A percentile compares a stretch with the other conserved stretches of the same genome.
These are phyloP conservation scores for Chaetomium olivaceum DNA, from an alignment of 2,329 filamentous ascomycete species.

Conservation along the genomic window DNA sequence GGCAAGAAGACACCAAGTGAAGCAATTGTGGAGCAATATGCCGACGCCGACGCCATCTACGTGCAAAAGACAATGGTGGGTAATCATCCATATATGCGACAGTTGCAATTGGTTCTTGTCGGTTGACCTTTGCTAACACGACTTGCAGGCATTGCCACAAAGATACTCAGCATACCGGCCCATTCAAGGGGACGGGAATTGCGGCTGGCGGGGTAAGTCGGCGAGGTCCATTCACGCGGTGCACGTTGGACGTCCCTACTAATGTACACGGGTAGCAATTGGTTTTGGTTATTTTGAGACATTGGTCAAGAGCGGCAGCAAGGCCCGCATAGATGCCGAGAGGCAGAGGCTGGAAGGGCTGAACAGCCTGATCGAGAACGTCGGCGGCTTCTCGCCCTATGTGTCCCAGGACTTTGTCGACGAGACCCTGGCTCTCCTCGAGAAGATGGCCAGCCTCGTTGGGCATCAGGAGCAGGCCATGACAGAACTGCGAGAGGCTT, in stretches of 20 bases:
- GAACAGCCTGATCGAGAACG: constrained; percentile 66
- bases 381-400: constrained; percentile 69
- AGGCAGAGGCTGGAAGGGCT: constrained; percentile 69
- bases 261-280: constrained; percentile 63
- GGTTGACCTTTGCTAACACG: constrained; percentile 14
- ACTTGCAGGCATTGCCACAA: constrained; percentile 68
- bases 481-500: constrained; percentile 59
- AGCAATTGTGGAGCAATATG: constrained; percentile 81
- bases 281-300: constrained; percentile 92
- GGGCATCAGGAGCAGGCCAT: constrained; percentile 59
- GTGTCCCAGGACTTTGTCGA: constrained; percentile 83
- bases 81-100: constrained; percentile 31
- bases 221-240: neutral
- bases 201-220: constrained; percentile 90
- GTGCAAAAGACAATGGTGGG: constrained; percentile 83
- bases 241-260: constrained; percentile 20
- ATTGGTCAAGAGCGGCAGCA: constrained; percentile 68
- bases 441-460: constrained; percentile 60
- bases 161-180: constrained; percentile 87
- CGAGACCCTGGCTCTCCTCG: constrained; percentile 68
- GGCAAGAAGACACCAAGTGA: constrained; percentile 75
- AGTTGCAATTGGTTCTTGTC: neutral
- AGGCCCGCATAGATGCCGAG: constrained; percentile 67
- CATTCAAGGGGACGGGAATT: constrained; percentile 90
- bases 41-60: constrained; percentile 80